Conservation (phyloP, 108 stramenopile genomes). For the Aurantiochytrium sp. region DNA sequence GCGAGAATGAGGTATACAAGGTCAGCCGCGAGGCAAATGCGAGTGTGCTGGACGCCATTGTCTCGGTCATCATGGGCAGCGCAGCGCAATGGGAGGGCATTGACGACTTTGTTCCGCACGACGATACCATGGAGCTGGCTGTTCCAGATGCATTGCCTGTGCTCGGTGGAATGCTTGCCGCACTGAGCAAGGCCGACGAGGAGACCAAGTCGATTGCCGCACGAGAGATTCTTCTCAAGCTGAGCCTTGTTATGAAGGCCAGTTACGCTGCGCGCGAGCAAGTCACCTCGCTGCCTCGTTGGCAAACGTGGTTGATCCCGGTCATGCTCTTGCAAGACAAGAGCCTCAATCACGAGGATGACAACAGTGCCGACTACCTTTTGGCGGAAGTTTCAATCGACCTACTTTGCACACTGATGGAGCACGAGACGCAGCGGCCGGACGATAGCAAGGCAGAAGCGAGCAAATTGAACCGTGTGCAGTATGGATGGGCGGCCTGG, state of each 20-base stretch:
- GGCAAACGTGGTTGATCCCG: neutral
- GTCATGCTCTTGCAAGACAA: conserved; percentile 11
- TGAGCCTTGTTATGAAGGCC: neutral
- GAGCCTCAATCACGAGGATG: neutral
- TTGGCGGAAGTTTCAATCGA: neutral
- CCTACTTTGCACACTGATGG: conserved; percentile 6
- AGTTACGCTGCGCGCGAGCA: conserved; percentile 10
- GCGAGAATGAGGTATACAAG: neutral
- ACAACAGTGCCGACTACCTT: conserved; percentile 9
- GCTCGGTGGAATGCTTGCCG: neutral
- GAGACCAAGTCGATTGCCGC: conserved; percentile 11
- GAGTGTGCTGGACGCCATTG: neutral
- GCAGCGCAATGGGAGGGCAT: neutral
- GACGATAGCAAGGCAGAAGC: neutral
- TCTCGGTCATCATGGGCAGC: neutral
- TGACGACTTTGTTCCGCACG: conserved; percentile 2
- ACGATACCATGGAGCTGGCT: neutral
- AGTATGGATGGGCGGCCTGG: neutral
- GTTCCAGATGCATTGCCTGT: neutral
- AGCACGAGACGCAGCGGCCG: neutral
- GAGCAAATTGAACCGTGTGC: neutral
- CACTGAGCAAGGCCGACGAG: conserved; percentile 9
- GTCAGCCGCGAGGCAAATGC: neutral
- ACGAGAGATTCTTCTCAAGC: neutral
- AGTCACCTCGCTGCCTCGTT: neutral